A percentile compares a stretch with the other conserved stretches of the same genome.
Evolutionary conservation across 1,284 basidiomycete genomes (phyloP).

Genomic region (Erythrobasidium hasegawianum): DNA sequence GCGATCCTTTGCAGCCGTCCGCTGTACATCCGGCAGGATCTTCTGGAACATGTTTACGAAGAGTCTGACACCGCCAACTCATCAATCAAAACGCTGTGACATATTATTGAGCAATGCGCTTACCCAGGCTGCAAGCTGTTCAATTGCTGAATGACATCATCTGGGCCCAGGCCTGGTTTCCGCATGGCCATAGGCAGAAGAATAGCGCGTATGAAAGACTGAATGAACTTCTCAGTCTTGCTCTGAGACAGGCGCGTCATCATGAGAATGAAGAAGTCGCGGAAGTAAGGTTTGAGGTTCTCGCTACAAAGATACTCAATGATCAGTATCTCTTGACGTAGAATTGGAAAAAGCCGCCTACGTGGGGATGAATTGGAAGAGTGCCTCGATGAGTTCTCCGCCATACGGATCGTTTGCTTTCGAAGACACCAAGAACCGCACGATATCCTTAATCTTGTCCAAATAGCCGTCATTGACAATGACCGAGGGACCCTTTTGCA

Average conservation of each 20-base stretch:
- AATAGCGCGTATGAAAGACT: conserved; percentile 76
- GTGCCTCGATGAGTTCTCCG: conserved; percentile 78
- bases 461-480: conserved; percentile 75
- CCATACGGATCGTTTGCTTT: conserved; percentile 87
- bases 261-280: conserved; percentile 72
- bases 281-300: conserved; percentile 68
- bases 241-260: conserved; percentile 79
- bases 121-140: conserved; percentile 84
- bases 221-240: conserved; percentile 85
- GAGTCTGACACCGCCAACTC: conserved; percentile 56
- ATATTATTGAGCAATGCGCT: conserved; percentile 9
- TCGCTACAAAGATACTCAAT: conserved; percentile 52
- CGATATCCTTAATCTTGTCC: conserved; percentile 76
- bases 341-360: conserved; percentile 52
- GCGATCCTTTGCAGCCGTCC: conserved; percentile 73
- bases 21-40: conserved; percentile 73
- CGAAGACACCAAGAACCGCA: conserved; percentile 79
- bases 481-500: conserved; percentile 64
- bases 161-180: conserved; percentile 67
- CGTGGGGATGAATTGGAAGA: conserved; percentile 70
- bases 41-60: conserved; percentile 80
- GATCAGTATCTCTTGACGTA: neutral
- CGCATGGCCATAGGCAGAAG: conserved; percentile 70
- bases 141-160: conserved; percentile 69
- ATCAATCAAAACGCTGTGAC: neutral